Base-by-base conservation (phyloP, 1,284 basidiomycete species). In the Microbotryum silenes-acaulis region DNA sequence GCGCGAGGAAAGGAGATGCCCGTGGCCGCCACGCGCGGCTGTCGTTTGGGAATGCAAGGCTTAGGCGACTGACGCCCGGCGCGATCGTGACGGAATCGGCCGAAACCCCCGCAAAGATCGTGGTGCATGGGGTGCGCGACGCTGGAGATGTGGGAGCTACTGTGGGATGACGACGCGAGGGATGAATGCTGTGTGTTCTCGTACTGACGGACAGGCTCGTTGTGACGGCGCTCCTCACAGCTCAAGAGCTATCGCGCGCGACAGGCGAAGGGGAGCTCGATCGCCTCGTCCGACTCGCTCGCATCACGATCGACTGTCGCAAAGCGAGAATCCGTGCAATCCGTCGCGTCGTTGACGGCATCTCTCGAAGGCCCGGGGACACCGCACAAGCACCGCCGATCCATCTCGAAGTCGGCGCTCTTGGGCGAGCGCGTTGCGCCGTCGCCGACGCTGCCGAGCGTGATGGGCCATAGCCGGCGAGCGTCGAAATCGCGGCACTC, bases 211-310 rank as follows among this genome's bases (percentile, higher is more conserved):
- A 9, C 20, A 4, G 31, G 2, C 18, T 21, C 31, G 31, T 9
- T 6, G 42, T 49, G 18, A n/a, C 50, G 8, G 5, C 23, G 18
- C 6, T 0, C 12, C n/a, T 4, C 14, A 18, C 63, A 68, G 67
- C 62, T 68, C 58, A 66, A 68, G 51, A 59, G 59, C 16, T 68
- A 68, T 47, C 59, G 67, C 37, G 64, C 62, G 12, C 60, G 67
- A 8, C 63, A 65, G 21, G 60, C 61, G 6, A 63, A 64, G 52
- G 56, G 60, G 14, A 48, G 53, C 20, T 62, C 61, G 14, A 59
- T 55, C 56, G 64, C 54, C 42, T 67, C 66, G 21, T 55, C 55
- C 45, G 61, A 56, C 27, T 46, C 62, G 21, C 12, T 51, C 44
- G 33, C 59, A 4, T 61, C 62, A 1, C 58, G 59, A 12, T 47